Percentiles rank a stretch among this genome's conserved stretches.
phyloP scores from a whole-genome alignment of 2,329 filamentous ascomycete genomes.

The Beauveria australis region DNA sequence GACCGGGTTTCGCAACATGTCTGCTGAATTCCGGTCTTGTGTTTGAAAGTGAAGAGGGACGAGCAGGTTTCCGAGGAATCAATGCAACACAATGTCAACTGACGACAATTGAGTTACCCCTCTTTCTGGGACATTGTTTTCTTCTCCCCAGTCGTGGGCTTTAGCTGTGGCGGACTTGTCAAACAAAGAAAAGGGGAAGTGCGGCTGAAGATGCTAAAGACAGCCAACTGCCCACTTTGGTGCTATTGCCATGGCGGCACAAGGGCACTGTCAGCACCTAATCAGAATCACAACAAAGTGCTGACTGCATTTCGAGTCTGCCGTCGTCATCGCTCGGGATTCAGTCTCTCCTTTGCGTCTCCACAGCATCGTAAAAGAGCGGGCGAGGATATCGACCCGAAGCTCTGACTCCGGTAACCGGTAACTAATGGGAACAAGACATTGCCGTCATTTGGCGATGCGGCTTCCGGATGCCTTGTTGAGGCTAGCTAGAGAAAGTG shows the following conservation, averaged over 20 bases:
- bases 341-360: neutral
- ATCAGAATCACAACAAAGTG: slow-evolving; percentile 1
- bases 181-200: neutral
- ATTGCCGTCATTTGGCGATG: neutral
- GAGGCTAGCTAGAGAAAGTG: no score
- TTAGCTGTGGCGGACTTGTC: no score
- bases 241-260: neutral
- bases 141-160: no score
- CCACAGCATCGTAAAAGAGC: neutral
- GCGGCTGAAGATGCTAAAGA: neutral
- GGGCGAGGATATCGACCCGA: neutral
- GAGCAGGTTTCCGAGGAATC: neutral
- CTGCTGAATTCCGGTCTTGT: neutral
- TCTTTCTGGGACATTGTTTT: neutral
- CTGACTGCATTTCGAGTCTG: neutral
- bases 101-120: neutral
- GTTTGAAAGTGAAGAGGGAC: neutral
- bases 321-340: neutral
- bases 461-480: neutral
- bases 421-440: neutral
- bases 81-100: neutral
- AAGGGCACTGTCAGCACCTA: slow-evolving; percentile 1
- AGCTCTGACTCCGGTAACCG: neutral
- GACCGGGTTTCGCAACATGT: slow-evolving; percentile 5
- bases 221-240: neutral